Percentiles rank a stretch among this genome's conserved stretches.
phyloP scores from a whole-genome alignment of 768 basidiomycete species.

The Steccherinum ochraceum region DNA sequence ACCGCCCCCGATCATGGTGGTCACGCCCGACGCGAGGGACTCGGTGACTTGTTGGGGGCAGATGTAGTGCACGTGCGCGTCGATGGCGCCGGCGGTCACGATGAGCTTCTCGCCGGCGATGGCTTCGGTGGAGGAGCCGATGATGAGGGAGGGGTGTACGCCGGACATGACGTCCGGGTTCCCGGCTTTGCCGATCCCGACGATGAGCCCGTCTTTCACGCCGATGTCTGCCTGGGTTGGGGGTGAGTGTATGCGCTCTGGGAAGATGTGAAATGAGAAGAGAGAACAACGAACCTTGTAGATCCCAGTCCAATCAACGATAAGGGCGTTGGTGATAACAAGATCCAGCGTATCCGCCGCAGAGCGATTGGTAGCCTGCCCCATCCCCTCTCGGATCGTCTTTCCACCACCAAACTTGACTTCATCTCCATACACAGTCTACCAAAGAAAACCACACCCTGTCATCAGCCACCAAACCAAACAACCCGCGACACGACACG shows the following conservation, averaged over 20 bases:
- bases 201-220: constrained; percentile 74
- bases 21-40: constrained; percentile 76
- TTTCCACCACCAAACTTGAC: constrained; percentile 98
- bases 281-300: constrained; percentile 78
- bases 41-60: constrained; percentile 90
- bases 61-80: constrained; percentile 92
- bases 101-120: constrained; percentile 95
- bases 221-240: constrained; percentile 83
- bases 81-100: constrained; percentile 88
- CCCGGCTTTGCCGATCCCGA: constrained; percentile 93
- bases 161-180: constrained; percentile 91
- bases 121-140: constrained; percentile 91
- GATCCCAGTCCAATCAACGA: constrained; percentile 93
- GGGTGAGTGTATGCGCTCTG: too few relatives aligned
- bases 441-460: background rate
- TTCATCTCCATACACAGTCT: constrained; percentile 93
- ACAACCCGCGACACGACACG: too few relatives aligned
- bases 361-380: constrained; percentile 73
- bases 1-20: constrained; percentile 94
- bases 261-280: background rate
- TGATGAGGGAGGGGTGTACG: constrained; percentile 63
- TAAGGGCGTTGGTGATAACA: constrained; percentile 91
- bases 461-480: background rate
- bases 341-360: constrained; percentile 74
- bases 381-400: constrained; percentile 94